A percentile compares a stretch with the other conserved stretches of the same genome.
Evolutionary conservation across 805 yeast genomes (phyloP).

Genomic region (Schwanniomyces polymorphus): DNA sequence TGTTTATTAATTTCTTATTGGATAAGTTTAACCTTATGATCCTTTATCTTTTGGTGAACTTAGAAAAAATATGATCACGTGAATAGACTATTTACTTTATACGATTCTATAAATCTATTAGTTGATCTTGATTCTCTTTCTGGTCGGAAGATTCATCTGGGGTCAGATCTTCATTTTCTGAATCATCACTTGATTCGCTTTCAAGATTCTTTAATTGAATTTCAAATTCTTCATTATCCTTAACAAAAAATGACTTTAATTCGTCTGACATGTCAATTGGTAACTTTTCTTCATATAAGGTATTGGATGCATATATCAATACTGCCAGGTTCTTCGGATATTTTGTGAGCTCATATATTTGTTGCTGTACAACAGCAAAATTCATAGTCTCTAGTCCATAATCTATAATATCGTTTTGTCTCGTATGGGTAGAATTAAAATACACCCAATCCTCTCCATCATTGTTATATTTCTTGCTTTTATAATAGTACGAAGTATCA

Average conservation of each 20-base stretch:
- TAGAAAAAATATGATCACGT: not conserved
- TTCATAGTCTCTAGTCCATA: slow-evolving; percentile 17
- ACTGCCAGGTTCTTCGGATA: slow-evolving; percentile 11
- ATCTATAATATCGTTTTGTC: slow-evolving; percentile 11
- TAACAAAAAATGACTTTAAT: slow-evolving; percentile 14
- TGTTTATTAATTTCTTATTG: not conserved
- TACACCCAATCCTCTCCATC: slow-evolving; percentile 21
- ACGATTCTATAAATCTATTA: not conserved
- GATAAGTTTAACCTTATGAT: not conserved
- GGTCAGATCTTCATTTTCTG: not conserved
- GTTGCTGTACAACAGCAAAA: slow-evolving; percentile 17
- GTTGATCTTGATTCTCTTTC: not conserved
- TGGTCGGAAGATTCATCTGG: not conserved
- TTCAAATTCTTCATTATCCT: slow-evolving; percentile 13
- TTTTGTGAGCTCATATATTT: slow-evolving; percentile 12
- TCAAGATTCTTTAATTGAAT: not conserved
- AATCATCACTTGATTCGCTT: not conserved
- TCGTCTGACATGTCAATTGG: slow-evolving; percentile 6
- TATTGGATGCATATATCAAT: slow-evolving; percentile 18
- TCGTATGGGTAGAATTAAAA: slow-evolving; percentile 9
- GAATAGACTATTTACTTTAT: not conserved
- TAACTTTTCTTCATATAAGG: slow-evolving; percentile 4
- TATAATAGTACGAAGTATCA: slow-evolving; percentile 29
- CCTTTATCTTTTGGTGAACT: not conserved
- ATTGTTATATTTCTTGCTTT: slow-evolving; percentile 8